phyloP scores from a whole-genome alignment of 108 stramenopile species.

The Cyclotella atomus region DNA sequence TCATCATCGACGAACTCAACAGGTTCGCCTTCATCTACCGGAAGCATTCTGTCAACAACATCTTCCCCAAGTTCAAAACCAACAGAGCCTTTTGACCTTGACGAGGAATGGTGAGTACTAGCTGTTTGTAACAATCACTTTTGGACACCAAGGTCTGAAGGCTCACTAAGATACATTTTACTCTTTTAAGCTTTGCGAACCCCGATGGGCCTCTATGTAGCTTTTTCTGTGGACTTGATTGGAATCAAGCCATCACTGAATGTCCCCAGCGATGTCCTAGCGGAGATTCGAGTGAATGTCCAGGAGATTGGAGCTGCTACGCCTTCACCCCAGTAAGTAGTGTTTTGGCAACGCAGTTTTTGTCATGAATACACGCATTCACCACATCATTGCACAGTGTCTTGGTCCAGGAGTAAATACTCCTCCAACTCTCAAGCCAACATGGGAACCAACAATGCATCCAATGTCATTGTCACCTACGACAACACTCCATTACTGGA shows the following conservation, averaged over 20 bases:
- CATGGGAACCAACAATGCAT: slow-evolving; percentile 45
- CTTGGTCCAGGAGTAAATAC: slow-evolving; percentile 10
- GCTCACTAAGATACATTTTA: not conserved
- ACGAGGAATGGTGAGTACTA: slow-evolving; percentile 1
- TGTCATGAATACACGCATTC: too few species aligned
- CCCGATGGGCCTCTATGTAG: slow-evolving; percentile 20
- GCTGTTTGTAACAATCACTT: not conserved
- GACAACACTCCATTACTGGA: slow-evolving; percentile 23
- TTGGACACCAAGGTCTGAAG: not conserved
- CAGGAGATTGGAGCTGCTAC: slow-evolving; percentile 19
- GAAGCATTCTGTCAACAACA: not conserved
- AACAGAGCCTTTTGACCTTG: not conserved
- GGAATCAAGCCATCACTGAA: slow-evolving; percentile 51
- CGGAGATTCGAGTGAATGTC: slow-evolving; percentile 41
- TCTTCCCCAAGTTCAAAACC: slow-evolving; percentile 5
- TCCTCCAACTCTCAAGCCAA: slow-evolving; percentile 36
- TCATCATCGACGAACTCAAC: slow-evolving; percentile 3
- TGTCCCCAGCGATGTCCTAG: slow-evolving; percentile 41
- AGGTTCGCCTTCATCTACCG: not conserved
- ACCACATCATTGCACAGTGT: slow-evolving; percentile 1
- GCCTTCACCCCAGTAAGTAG: slow-evolving; percentile 43
- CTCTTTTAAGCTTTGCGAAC: not conserved
- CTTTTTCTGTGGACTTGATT: slow-evolving; percentile 39
- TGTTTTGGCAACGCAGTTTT: too few species aligned
- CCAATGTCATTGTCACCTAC: slow-evolving; percentile 27